A percentile compares a stretch with the other conserved stretches of the same genome.
These are phyloP conservation scores for Cucurbita ficifolia DNA, from an alignment of 306 rosid species.

Conservation along the genomic window DNA sequence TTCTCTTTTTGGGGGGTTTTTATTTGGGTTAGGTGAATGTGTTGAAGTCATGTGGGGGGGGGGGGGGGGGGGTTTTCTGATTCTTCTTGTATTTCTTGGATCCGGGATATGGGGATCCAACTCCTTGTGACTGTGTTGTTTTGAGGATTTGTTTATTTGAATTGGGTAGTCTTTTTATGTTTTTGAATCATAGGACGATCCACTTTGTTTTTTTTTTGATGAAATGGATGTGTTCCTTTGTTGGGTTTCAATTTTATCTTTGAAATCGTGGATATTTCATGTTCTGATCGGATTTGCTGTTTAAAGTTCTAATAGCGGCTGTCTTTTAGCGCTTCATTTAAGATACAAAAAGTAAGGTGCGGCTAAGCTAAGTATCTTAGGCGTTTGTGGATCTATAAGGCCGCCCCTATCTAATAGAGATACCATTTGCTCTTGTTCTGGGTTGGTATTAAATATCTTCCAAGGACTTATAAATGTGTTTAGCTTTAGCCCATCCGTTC, in stretches of 20 bases:
- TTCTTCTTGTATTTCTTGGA: not conserved
- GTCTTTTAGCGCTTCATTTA: constrained; percentile 2
- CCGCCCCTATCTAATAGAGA: not conserved
- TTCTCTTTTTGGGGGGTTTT: not conserved
- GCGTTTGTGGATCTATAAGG: not conserved
- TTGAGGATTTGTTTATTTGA: not conserved
- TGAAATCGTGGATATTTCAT: not conserved
- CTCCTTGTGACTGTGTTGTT: not conserved
- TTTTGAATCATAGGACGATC: not conserved
- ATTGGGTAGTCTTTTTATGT: not conserved
- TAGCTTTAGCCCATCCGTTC: constrained; percentile 10
- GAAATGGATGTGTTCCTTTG: not conserved
- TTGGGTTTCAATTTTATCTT: not conserved
- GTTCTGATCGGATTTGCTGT: constrained; percentile 6
- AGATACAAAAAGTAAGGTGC: constrained; percentile 4
- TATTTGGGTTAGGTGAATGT: not conserved
- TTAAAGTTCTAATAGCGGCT: not conserved
- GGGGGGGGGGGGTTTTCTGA: too few species aligned
- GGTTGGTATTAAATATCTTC: not conserved
- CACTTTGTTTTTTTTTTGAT: not conserved
- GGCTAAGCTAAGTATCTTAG: not conserved
- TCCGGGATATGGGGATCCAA: not conserved
- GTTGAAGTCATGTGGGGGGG: not conserved
- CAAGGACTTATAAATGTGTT: constrained; percentile 5
- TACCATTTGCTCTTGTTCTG: not conserved